Conservation (phyloP, 73 alveolate species). For the Paramecium octaurelia region DNA sequence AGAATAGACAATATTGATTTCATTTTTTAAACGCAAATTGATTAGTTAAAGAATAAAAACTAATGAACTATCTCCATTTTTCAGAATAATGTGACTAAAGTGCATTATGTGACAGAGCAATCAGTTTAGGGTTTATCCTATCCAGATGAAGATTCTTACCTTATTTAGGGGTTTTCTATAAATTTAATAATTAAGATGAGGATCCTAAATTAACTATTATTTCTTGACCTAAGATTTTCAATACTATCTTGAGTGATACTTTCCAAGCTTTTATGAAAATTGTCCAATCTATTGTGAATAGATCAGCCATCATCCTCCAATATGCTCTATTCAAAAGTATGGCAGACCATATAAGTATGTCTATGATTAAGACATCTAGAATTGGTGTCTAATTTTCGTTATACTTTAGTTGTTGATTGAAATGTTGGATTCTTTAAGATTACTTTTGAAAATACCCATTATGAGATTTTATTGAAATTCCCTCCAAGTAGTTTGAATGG, state of each 20-base stretch:
- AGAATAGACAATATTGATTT: neutral
- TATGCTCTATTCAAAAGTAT: slow-evolving; percentile 30
- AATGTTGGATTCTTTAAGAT: slow-evolving; percentile 46
- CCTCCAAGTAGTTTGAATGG: slow-evolving; percentile 63
- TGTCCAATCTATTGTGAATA: slow-evolving; percentile 64
- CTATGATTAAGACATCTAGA: neutral
- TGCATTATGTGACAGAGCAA: neutral
- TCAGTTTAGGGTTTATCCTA: neutral
- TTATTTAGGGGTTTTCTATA: neutral
- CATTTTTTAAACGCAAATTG: neutral
- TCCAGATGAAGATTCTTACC: neutral
- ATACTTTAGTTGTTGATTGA: slow-evolving; percentile 60
- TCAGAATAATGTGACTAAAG: neutral
- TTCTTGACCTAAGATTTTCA: slow-evolving; percentile 68
- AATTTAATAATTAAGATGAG: neutral
- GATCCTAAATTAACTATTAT: neutral
- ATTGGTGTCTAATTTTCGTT: slow-evolving; percentile 59
- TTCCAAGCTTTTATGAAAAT: slow-evolving; percentile 71
- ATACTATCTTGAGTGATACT: slow-evolving; percentile 89
- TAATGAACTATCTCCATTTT: neutral
- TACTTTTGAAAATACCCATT: slow-evolving; percentile 52
- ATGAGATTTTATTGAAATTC: neutral
- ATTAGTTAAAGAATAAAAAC: neutral
- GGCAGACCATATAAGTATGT: slow-evolving; percentile 44
- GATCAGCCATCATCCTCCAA: slow-evolving; percentile 72